Percentiles rank a stretch among this genome's conserved stretches.
Conservation (phyloP, 106 monocot species). For the Acanthochlamys bracteata region DNA sequence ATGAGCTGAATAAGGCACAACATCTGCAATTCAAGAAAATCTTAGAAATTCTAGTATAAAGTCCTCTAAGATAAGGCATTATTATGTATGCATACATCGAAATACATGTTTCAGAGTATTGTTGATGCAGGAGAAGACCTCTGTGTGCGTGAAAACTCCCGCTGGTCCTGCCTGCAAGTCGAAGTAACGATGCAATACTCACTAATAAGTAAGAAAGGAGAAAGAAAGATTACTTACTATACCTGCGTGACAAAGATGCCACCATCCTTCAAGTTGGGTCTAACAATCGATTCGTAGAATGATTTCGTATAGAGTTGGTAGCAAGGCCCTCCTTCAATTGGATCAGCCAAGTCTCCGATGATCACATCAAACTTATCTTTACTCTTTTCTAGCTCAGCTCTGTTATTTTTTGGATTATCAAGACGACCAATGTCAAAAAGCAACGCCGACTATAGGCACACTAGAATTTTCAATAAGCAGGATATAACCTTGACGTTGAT, state of each 20-base stretch:
- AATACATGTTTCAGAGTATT: constrained; percentile 40
- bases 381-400: constrained; percentile 30
- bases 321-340: constrained; percentile 42
- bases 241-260: constrained; percentile 55
- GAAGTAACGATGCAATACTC: neutral
- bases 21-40: constrained; percentile 20
- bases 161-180: constrained; percentile 37
- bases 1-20: constrained; percentile 46
- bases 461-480: too few relatives aligned
- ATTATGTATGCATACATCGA: neutral
- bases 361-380: constrained; percentile 32
- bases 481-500: too few relatives aligned
- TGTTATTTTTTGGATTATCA: neutral
- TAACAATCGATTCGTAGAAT: constrained; percentile 33
- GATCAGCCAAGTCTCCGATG: constrained; percentile 47
- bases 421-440: neutral
- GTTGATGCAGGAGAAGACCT: constrained; percentile 50
- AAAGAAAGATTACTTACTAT: neutral
- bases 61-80: neutral
- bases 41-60: neutral
- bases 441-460: too few relatives aligned
- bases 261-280: constrained; percentile 23
- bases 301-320: constrained; percentile 48
- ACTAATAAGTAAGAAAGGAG: neutral
- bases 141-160: constrained; percentile 32